Conservation (phyloP, 2,329 filamentous ascomycete species). For the Capronia epimyces region DNA sequence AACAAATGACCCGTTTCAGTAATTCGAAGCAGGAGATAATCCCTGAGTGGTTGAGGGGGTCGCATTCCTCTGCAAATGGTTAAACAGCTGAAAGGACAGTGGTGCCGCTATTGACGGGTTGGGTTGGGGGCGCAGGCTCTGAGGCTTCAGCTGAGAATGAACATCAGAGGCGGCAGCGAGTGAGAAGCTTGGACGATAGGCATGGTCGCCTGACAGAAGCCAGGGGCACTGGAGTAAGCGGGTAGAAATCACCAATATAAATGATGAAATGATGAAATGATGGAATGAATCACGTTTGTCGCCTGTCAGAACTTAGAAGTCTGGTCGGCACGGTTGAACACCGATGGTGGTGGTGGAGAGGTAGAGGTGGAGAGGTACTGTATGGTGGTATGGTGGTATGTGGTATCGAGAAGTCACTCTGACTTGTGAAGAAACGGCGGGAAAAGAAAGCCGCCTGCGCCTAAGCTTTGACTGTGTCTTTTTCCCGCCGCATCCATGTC, state of each 20-base stretch:
- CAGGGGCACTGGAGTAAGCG: neutral
- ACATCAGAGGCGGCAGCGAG: neutral
- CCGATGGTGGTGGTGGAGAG: neutral
- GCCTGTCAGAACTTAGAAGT: no score
- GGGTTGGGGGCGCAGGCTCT: neutral
- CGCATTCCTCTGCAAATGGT: neutral
- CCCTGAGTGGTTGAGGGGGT: slow-evolving; percentile 1
- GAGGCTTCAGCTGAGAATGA: neutral
- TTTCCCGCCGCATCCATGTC: neutral
- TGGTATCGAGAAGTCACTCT: no score
- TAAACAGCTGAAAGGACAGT: neutral
- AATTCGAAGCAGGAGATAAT: slow-evolving; percentile 6
- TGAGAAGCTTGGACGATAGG: neutral
- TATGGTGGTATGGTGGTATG: no score
- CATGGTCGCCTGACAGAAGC: neutral
- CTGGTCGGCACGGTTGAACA: no score
- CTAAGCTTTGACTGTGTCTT: no score
- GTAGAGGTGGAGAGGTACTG: no score
- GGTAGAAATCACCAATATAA: no score
- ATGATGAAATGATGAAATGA: no score
- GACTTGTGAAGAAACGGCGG: no score
- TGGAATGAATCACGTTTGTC: no score
- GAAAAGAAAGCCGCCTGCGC: no score
- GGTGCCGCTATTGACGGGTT: neutral
- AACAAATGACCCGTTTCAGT: slow-evolving; percentile 5